Evolutionary conservation across 228 moss, liverwort and hornwort genomes (phyloP).

Genomic region (Sphagnum fallax): DNA sequence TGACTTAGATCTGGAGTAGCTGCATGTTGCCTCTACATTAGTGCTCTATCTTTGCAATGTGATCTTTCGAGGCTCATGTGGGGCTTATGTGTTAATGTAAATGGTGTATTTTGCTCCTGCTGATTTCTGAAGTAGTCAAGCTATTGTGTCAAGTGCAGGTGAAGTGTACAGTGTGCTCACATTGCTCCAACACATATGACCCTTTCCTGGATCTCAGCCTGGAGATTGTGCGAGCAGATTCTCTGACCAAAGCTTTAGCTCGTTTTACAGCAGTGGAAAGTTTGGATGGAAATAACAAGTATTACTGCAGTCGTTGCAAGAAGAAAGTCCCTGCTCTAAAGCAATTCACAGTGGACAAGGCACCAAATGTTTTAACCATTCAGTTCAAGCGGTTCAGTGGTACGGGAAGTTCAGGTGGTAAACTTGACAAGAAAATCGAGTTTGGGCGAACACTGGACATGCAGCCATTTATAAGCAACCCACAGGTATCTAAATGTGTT

Average conservation of each 20-base stretch:
- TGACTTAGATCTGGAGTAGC: constrained; percentile 4
- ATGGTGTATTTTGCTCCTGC: too few relatives aligned
- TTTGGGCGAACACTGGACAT: constrained; percentile 45
- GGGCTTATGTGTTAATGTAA: too few relatives aligned
- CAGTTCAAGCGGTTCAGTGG: constrained; percentile 50
- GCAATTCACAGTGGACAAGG: constrained; percentile 36
- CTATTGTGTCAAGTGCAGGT: constrained; percentile 19
- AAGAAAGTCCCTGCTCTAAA: constrained; percentile 48
- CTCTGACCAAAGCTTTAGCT: constrained; percentile 35
- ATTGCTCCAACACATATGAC: constrained; percentile 48
- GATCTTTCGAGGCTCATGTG: too few relatives aligned
- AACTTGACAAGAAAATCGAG: constrained; percentile 54
- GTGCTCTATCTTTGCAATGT: neutral
- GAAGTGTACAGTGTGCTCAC: constrained; percentile 37
- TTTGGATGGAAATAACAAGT: constrained; percentile 56
- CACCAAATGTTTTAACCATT: constrained; percentile 48
- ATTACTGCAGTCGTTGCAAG: constrained; percentile 39
- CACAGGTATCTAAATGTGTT: constrained; percentile 14
- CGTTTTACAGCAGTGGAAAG: constrained; percentile 47
- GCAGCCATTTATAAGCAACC: constrained; percentile 38
- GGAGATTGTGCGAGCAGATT: constrained; percentile 44
- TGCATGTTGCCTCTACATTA: neutral
- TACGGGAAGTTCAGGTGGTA: constrained; percentile 26
- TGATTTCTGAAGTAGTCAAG: too few relatives aligned
- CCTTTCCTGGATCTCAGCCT: constrained; percentile 46